Evolutionary conservation across 108 stramenopile species (phyloP).

Genomic region (Pseudonitzschia multiseries): DNA sequence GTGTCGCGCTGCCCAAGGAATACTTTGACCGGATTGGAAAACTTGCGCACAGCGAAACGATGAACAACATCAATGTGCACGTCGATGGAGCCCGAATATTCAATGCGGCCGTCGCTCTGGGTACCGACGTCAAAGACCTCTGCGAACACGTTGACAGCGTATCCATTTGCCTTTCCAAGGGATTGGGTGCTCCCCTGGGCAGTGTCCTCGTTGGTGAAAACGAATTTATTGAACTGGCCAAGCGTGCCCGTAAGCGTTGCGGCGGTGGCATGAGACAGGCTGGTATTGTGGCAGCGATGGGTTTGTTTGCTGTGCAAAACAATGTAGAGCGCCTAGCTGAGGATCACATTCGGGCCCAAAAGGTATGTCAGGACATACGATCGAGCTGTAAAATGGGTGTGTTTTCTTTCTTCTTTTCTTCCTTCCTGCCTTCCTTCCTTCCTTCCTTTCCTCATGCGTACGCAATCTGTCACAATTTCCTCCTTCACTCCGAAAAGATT

Average conservation of each 20-base stretch:
- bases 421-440: background rate
- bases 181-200: conserved; percentile 94
- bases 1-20: conserved; percentile 71
- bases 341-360: conserved; percentile 78
- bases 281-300: conserved; percentile 91
- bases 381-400: background rate
- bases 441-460: background rate
- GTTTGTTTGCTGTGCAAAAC: conserved; percentile 83
- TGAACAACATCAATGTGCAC: conserved; percentile 56
- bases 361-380: background rate
- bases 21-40: conserved; percentile 82
- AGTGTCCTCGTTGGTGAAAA: conserved; percentile 84
- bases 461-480: no score
- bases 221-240: conserved; percentile 79
- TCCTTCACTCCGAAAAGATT: conserved; percentile 12
- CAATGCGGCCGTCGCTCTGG: conserved; percentile 83
- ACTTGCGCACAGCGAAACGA: conserved; percentile 50
- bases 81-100: conserved; percentile 95
- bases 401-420: background rate
- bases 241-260: conserved; percentile 89
- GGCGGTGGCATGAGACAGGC: conserved; percentile 98
- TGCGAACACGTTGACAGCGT: conserved; percentile 82
- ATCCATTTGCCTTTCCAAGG: conserved; percentile 95
- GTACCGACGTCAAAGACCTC: conserved; percentile 48
- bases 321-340: conserved; percentile 80